Evolutionary conservation across 345 rosid genomes (phyloP).

Genomic region (Hibiscus trionum): DNA sequence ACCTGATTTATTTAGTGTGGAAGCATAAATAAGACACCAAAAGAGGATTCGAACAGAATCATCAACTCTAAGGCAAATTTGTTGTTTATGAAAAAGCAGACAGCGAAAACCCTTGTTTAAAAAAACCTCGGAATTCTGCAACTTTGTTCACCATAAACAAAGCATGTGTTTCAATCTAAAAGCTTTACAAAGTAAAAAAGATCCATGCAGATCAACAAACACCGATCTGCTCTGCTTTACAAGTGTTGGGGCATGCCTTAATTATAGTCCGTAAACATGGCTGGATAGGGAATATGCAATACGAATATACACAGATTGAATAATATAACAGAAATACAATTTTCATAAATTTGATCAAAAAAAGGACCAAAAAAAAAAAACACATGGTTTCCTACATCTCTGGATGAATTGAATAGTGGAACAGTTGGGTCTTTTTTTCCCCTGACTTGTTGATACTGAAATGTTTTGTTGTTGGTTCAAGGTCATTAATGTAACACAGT

Average conservation of each 20-base stretch:
- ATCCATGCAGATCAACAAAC: not conserved
- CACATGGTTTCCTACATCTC: not conserved
- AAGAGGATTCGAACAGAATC: not conserved
- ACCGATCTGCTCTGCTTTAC: not conserved
- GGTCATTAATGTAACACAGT: conserved; percentile 3
- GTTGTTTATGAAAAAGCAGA: conserved; percentile 1
- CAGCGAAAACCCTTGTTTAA: not conserved
- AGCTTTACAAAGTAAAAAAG: not conserved
- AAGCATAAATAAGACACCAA: too few relatives aligned
- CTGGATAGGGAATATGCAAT: not conserved
- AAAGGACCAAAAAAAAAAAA: not conserved
- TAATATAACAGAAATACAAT: not conserved
- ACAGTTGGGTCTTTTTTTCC: not conserved
- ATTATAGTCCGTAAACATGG: not conserved
- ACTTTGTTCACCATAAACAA: conserved; percentile 7
- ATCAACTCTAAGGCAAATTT: not conserved
- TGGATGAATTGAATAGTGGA: not conserved
- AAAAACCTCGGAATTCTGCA: conserved; percentile 6
- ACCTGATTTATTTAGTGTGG: too few relatives aligned
- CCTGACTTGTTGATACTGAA: not conserved
- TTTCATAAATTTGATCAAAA: not conserved
- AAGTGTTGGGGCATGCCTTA: not conserved
- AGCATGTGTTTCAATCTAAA: conserved; percentile 3
- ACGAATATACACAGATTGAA: not conserved
- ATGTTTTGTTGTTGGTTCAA: not conserved